Conservation (phyloP, 441 rosid species). For the Corymbia citriodora region DNA sequence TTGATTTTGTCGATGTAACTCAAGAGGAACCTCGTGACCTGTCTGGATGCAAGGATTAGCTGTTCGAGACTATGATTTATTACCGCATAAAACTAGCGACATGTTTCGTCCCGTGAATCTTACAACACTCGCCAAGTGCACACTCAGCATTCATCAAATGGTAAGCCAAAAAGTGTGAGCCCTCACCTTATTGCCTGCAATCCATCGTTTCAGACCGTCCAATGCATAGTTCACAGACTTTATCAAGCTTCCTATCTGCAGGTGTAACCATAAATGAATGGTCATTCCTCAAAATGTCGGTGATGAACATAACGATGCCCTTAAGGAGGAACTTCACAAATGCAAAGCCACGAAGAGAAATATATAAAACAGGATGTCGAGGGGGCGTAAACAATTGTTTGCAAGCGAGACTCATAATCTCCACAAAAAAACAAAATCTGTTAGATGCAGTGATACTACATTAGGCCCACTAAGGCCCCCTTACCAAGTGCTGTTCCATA, state of each 20-base stretch:
- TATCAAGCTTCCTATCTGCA: slow-evolving; percentile 42
- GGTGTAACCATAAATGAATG: neutral
- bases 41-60: neutral
- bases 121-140: neutral
- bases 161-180: neutral
- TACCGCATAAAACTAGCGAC: neutral
- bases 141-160: neutral
- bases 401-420: neutral
- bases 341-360: neutral
- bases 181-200: slow-evolving; percentile 39
- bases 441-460: neutral
- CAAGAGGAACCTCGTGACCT: neutral
- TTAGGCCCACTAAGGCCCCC: neutral
- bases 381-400: neutral
- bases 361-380: neutral
- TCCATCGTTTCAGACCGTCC: slow-evolving; percentile 40
- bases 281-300: neutral
- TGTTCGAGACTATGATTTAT: neutral
- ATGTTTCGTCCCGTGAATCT: neutral
- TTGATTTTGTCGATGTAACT: neutral
- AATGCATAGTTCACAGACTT: slow-evolving; percentile 44
- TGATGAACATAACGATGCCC: neutral
- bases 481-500: neutral
- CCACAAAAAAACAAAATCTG: neutral
- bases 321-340: neutral